phyloP scores from a whole-genome alignment of 371 early-diverging fungal species.

The Syncephalis plumigaleata region DNA sequence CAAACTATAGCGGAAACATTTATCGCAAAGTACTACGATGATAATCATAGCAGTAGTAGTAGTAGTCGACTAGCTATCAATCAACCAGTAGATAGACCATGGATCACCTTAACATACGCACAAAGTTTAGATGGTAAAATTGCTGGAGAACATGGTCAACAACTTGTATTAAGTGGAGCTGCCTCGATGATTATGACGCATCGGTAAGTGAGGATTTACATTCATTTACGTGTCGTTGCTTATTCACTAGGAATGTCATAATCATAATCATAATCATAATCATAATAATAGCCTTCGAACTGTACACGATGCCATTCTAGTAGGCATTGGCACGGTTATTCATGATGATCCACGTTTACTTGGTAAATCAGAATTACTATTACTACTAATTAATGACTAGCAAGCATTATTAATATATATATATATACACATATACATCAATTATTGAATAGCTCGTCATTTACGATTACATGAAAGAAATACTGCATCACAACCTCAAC shows the following conservation, averaged over 20 bases:
- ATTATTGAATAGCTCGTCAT: slow-evolving; percentile 3
- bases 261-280: slow-evolving; percentile 4
- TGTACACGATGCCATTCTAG: slow-evolving; percentile 67
- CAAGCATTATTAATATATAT: neutral
- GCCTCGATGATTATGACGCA: slow-evolving; percentile 71
- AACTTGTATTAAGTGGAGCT: slow-evolving; percentile 47
- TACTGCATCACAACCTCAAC: slow-evolving; percentile 40
- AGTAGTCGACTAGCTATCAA: neutral
- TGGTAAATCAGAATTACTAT: no score
- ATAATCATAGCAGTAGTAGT: neutral
- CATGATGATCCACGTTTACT: slow-evolving; percentile 71
- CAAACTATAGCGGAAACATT: no score
- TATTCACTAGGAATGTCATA: neutral
- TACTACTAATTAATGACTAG: no score
- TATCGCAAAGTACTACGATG: no score
- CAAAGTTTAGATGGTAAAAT: slow-evolving; percentile 85
- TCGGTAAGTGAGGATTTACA: slow-evolving; percentile 12
- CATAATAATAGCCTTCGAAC: slow-evolving; percentile 48
- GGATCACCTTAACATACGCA: slow-evolving; percentile 68
- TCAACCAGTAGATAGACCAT: slow-evolving; percentile 7
- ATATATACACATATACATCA: slow-evolving; percentile 5
- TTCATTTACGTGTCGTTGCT: neutral
- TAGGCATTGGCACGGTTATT: slow-evolving; percentile 68
- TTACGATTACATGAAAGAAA: slow-evolving; percentile 3
- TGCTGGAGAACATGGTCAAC: slow-evolving; percentile 29